phyloP scores from a whole-genome alignment of 176 grass and related monocot species.

The Zea mays region Zm-B73-REFERENCE-NAM-5.0 NC_050096.1:299100501-299101000 shows the following conservation, averaged over 20 bases:
- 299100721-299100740: slow-evolving; percentile 22
- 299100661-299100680: slow-evolving; percentile 75
- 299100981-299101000: slow-evolving; percentile 15
- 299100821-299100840: slow-evolving; percentile 17
- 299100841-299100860: background rate
- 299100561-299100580: slow-evolving; percentile 93
- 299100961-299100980: slow-evolving; percentile 27
- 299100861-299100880: background rate
- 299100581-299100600: slow-evolving; percentile 90
- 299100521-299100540: slow-evolving; percentile 97
- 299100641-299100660: slow-evolving; percentile 54
- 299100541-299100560: slow-evolving; percentile 76
- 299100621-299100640: slow-evolving; percentile 90
- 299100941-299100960: slow-evolving; percentile 46
- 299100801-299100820: slow-evolving; percentile 34
- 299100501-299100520: slow-evolving; percentile 85
- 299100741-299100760: background rate
- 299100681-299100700: slow-evolving; percentile 59
- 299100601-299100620: slow-evolving; percentile 88
- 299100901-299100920: background rate
- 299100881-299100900: background rate
- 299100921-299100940: slow-evolving; percentile 13
- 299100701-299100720: slow-evolving; percentile 21
- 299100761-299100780: slow-evolving; percentile 39
- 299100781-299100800: slow-evolving; percentile 43